Conservation (phyloP, 805 yeast genomes). For the Kodamaea kakaduensis region DNA sequence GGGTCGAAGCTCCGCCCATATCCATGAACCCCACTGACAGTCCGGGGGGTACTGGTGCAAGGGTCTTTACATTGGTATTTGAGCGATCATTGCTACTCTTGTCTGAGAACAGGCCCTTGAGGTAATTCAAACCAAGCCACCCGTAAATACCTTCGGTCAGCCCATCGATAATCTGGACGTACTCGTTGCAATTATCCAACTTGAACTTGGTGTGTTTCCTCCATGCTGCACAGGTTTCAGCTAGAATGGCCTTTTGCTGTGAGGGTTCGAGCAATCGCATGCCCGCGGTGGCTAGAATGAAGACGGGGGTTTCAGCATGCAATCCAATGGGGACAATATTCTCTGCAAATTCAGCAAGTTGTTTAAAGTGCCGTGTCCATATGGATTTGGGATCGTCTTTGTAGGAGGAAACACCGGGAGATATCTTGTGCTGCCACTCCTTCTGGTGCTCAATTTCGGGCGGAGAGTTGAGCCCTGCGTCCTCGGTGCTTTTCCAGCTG, state of each 20-base stretch:
- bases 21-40: slow-evolving; percentile 88
- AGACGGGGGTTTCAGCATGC: slow-evolving; percentile 73
- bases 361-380: slow-evolving; percentile 68
- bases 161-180: slow-evolving; percentile 87
- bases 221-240: slow-evolving; percentile 57
- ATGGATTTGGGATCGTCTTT: slow-evolving; percentile 46
- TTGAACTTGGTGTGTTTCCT: slow-evolving; percentile 52
- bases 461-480: slow-evolving; percentile 46
- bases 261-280: slow-evolving; percentile 71
- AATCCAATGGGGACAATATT: slow-evolving; percentile 60
- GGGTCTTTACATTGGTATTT: background rate
- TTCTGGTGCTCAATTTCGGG: slow-evolving; percentile 63
- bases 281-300: slow-evolving; percentile 94
- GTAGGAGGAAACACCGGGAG: slow-evolving; percentile 82
- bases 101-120: slow-evolving; percentile 44
- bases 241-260: slow-evolving; percentile 51
- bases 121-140: slow-evolving; percentile 88
- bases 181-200: slow-evolving; percentile 58
- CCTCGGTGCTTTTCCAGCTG: slow-evolving; percentile 55
- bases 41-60: slow-evolving; percentile 1
- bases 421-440: slow-evolving; percentile 66
- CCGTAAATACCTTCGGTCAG: slow-evolving; percentile 94
- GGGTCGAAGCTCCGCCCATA: slow-evolving; percentile 99
- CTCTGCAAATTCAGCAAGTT: slow-evolving; percentile 65
- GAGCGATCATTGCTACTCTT: background rate